Conservation (phyloP, 2,329 filamentous ascomycete species). For the Sporothrix variecibatus region DNA sequence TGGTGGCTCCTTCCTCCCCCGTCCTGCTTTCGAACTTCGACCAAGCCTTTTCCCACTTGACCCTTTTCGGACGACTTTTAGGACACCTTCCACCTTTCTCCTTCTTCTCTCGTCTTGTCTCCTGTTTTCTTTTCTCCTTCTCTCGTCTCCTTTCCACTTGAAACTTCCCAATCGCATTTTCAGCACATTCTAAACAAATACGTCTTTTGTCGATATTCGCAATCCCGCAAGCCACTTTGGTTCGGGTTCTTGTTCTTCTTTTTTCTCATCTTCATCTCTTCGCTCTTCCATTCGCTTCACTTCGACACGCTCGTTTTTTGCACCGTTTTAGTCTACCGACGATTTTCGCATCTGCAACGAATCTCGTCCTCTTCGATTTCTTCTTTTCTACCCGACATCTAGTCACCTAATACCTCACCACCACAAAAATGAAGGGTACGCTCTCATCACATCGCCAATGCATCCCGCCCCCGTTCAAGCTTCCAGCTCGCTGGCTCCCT, state of each 20-base stretch:
- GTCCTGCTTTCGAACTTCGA: background rate
- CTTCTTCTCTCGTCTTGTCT: background rate
- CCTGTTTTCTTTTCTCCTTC: conserved; percentile 7
- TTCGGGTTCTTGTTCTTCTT: conserved; percentile 13
- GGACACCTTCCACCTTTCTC: conserved; percentile 26
- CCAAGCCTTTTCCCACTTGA: conserved; percentile 17
- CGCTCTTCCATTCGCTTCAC: conserved; percentile 26
- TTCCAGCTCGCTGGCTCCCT: background rate
- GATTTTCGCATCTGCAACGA: conserved; percentile 13
- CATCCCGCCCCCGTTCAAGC: background rate
- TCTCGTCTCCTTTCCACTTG: conserved; percentile 5
- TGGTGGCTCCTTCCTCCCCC: background rate
- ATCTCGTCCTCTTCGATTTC: conserved; percentile 22
- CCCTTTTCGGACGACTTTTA: conserved; percentile 27
- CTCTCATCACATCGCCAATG: background rate
- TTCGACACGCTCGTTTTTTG: conserved; percentile 27
- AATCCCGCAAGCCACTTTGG: conserved; percentile 8
- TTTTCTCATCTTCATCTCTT: background rate
- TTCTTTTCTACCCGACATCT: conserved; percentile 26
- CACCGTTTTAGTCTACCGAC: conserved; percentile 13
- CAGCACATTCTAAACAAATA: background rate
- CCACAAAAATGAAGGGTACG: conserved; percentile 47
- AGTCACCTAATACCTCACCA: conserved; percentile 22
- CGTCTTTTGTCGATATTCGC: conserved; percentile 10
- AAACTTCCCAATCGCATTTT: background rate